These are phyloP conservation scores for Populus ilicifolia DNA, from an alignment of 345 rosid species.

Conservation along the genomic window DNA sequence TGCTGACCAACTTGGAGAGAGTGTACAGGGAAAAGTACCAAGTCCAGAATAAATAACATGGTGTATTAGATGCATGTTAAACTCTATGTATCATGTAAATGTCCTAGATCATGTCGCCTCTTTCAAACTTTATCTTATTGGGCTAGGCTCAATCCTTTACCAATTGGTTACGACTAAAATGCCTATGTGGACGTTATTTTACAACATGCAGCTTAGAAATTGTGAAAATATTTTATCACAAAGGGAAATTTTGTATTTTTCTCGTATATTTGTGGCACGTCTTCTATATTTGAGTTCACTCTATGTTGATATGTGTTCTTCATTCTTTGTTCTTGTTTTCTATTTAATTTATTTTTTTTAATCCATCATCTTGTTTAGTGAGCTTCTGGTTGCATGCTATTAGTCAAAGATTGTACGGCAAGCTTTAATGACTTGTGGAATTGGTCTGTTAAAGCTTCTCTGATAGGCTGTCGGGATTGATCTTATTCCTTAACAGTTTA, in stretches of 20 bases:
- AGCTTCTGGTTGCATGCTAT: neutral
- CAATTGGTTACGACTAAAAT: neutral
- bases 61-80: too few species aligned
- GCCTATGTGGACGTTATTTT: neutral
- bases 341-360: neutral
- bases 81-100: too few species aligned
- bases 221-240: neutral
- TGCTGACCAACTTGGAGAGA: too few species aligned
- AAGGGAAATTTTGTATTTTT: neutral
- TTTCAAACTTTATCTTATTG: neutral
- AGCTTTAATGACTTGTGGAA: neutral
- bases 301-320: neutral
- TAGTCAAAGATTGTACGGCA: neutral
- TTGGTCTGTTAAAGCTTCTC: slow-evolving; percentile 1
- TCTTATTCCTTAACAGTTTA: slow-evolving; percentile 6
- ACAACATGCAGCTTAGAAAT: neutral
- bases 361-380: neutral
- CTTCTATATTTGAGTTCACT: neutral
- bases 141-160: neutral
- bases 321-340: neutral
- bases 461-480: slow-evolving; percentile 8
- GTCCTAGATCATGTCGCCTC: too few species aligned
- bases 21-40: too few species aligned
- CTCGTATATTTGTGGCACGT: neutral
- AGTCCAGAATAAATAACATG: too few species aligned